Base-by-base conservation (phyloP, 2,329 filamentous ascomycete species). In the Botrytis porri region DNA sequence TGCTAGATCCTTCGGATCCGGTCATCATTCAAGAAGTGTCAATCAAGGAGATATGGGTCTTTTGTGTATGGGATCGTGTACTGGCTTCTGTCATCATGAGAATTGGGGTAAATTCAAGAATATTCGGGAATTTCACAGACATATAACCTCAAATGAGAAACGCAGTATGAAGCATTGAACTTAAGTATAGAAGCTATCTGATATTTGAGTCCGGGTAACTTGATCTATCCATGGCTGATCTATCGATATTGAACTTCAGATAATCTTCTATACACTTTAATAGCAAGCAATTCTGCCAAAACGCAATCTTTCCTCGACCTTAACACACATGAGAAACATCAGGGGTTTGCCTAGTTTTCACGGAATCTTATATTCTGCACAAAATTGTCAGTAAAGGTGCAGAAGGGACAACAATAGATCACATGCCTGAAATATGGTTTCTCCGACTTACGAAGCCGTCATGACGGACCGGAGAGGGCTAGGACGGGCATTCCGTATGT, bases 401-500 rank as follows among this genome's bases (percentile, higher is more conserved):
- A 25, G 25, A 60, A 45, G 7, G 41, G 32, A 25, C 18, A 62
- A 62, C 22, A 14, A 45, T 16, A 35, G 41, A 45, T 60, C 16
- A 29, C 48, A 48, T 73, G 64, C 70, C 73, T 73, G 71, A 73
- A 29, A 70, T 73, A 62, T 72, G 22, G 45, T 64, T 74, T 77
- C 66, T 77, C 77, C 79, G 80, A 81, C 79, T 80, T 75, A 80
- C 80, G 77, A 77, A 76, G 78, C 78, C 86, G 85, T 89, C 88
- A 87, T 90, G 84, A 89, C 86, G 84, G 87, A 87, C 84, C 88
- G 89, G 85, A 91, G 88, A 84, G 89, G 89, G 84, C 89, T 91
- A 79, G 88, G 89, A 81, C 86, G 87, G 71, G 45, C 20, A 45
- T 39, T 69, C 81, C 85, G 85, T 82, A 87, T 87, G 75, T 80